A percentile compares a stretch with the other conserved stretches of the same genome.
phyloP scores from a whole-genome alignment of 164 flowering plant species.

The Tinospora cordifolia region DNA sequence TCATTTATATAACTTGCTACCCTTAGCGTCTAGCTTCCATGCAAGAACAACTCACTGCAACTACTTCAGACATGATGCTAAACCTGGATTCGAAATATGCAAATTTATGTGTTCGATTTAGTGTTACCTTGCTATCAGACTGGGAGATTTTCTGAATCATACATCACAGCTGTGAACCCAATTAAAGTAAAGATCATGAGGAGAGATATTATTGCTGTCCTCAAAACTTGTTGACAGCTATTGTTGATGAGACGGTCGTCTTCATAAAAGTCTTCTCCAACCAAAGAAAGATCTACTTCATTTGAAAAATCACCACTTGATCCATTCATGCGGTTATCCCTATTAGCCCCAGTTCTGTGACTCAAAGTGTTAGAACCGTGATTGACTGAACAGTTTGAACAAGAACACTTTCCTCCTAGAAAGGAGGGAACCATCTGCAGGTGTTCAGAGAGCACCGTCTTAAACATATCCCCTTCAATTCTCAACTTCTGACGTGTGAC shows the following conservation, averaged over 20 bases:
- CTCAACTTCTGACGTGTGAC: conserved; percentile 41
- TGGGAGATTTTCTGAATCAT: conserved; percentile 29
- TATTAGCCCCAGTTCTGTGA: conserved; percentile 9
- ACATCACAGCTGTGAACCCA: conserved; percentile 42
- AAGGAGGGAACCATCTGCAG: conserved; percentile 39
- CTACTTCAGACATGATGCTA: too few relatives aligned
- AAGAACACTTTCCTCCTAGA: conserved; percentile 58
- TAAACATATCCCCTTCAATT: conserved; percentile 40
- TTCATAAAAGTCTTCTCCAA: conserved; percentile 5
- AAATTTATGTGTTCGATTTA: neutral
- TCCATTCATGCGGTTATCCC: conserved; percentile 4
- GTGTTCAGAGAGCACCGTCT: conserved; percentile 35
- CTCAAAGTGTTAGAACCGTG: neutral
- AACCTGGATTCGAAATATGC: neutral
- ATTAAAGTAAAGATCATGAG: conserved; percentile 59
- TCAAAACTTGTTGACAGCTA: conserved; percentile 37
- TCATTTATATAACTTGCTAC: too few relatives aligned
- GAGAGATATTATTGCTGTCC: conserved; percentile 51
- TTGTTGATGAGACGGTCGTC: conserved; percentile 14
- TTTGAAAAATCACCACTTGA: conserved; percentile 2
- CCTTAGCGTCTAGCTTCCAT: too few relatives aligned
- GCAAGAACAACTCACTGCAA: too few relatives aligned
- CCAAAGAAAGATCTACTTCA: conserved; percentile 15
- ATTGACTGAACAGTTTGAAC: conserved; percentile 32
- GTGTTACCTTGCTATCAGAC: neutral